Conservation (phyloP, 129 eudicot genomes). For the Escallonia rubra region DNA sequence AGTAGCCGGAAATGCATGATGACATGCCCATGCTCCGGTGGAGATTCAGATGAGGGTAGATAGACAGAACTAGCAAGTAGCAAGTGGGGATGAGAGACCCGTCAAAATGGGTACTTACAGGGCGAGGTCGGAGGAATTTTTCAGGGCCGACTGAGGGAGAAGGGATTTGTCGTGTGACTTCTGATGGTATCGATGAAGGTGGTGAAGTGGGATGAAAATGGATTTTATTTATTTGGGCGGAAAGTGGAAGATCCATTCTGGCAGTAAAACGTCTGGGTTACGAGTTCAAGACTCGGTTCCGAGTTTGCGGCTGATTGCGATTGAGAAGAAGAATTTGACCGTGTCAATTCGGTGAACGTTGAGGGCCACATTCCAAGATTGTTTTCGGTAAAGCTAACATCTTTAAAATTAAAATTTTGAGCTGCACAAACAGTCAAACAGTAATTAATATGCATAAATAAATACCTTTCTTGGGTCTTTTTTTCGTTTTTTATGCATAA, state of each 20-base stretch:
- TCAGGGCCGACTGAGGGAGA: neutral
- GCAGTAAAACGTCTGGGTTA: neutral
- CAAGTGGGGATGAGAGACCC: neutral
- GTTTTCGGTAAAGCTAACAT: no score
- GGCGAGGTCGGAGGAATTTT: neutral
- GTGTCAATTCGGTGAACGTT: neutral
- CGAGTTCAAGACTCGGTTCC: neutral
- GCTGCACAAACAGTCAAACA: no score
- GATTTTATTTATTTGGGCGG: neutral
- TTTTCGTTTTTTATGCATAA: no score
- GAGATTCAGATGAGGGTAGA: neutral
- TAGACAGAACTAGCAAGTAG: neutral
- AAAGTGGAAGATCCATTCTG: neutral
- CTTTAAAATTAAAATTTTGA: no score
- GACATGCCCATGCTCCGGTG: conserved; percentile 40
- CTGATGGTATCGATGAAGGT: neutral
- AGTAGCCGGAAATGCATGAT: conserved; percentile 26
- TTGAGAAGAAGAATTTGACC: neutral
- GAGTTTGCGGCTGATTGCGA: neutral
- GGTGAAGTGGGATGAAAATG: neutral
- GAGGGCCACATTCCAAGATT: no score
- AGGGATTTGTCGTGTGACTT: neutral
- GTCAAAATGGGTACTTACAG: neutral
- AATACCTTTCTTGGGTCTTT: no score
- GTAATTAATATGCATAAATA: no score